phyloP scores from a whole-genome alignment of 164 flowering plant species.

The Tetracentron sinense region DNA sequence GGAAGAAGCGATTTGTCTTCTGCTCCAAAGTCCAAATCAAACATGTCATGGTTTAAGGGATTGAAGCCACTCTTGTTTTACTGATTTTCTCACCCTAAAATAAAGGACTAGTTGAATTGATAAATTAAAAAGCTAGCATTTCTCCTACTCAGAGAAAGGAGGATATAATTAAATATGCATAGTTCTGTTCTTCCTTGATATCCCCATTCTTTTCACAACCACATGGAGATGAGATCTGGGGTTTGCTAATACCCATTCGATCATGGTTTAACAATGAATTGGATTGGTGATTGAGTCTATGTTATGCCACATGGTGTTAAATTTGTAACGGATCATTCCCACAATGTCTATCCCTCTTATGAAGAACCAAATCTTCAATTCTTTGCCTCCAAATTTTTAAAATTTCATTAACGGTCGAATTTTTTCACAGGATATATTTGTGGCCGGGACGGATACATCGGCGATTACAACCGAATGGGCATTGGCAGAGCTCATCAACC shows the following conservation, averaged over 20 bases:
- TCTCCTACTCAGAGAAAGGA: background rate
- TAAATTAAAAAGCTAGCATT: background rate
- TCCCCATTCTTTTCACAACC: no score
- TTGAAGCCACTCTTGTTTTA: background rate
- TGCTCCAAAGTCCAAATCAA: background rate
- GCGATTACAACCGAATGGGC: conserved; percentile 41
- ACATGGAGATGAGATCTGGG: no score
- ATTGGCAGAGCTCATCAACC: conserved; percentile 47
- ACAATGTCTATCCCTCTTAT: no score
- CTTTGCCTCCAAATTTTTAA: no score
- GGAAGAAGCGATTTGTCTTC: no score
- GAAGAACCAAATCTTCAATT: no score
- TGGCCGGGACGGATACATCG: conserved; percentile 52
- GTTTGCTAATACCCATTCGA: no score
- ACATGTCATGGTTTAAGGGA: background rate
- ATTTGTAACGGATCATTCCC: no score
- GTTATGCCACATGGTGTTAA: no score
- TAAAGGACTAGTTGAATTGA: background rate
- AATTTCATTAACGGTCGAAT: background rate
- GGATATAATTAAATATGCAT: background rate
- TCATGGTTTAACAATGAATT: no score
- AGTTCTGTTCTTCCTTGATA: no score
- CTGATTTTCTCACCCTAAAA: background rate
- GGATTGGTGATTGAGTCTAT: no score
- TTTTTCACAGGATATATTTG: conserved; percentile 37